Base-by-base conservation (phyloP, 352 stramenopile species). In the Aphanomyces stellatus region DNA sequence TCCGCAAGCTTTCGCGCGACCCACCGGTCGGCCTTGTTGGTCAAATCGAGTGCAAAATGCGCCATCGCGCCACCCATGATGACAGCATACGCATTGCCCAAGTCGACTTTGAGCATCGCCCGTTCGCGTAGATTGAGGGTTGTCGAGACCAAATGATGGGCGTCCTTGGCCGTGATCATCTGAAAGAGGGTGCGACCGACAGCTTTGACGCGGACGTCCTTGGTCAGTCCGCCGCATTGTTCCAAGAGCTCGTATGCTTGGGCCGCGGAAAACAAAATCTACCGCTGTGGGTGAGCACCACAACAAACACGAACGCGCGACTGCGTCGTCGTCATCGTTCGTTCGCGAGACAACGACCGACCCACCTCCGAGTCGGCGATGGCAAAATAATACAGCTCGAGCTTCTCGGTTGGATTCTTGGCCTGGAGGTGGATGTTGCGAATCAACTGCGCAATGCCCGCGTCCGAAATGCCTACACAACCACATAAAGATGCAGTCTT, bases 181-280 rank as follows among this genome's bases (percentile, higher is more conserved):
- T 96, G 88, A 3, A 78, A 78, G 22, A 96, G 64, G 30, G 95
- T 65, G 24, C 88, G 74, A 17, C 80, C 79, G 8, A 96, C 77
- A 8, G 80, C 80, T 35, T 89, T 75, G 31, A 95, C 76, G 15
- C 59, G 46, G 1, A 70, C 62, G 22, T 59, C 82, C 81, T 59
- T 75, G 71, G 51, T 81, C 10, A 92, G 70, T 24, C 88, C 77
- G 0, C 80, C 79, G 53, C 84, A 95, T 24, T 79, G 78, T 15
- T 94, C 82, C 10, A 96, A 73, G 31, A 96, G 48, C n/a, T 89
- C 74, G 40, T 88, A 88, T 0, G 87, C 88, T 59, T 95, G 87
- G 0, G 76, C 70, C 6, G 83, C 84, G 0, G 84, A 93, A 34
- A 96, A 89, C 27, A 79, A 76, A 22, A 91, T 78, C 51, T 67